Evolutionary conservation across 2,329 filamentous ascomycete species (phyloP).

Genomic region (Penicillium sp.): DNA sequence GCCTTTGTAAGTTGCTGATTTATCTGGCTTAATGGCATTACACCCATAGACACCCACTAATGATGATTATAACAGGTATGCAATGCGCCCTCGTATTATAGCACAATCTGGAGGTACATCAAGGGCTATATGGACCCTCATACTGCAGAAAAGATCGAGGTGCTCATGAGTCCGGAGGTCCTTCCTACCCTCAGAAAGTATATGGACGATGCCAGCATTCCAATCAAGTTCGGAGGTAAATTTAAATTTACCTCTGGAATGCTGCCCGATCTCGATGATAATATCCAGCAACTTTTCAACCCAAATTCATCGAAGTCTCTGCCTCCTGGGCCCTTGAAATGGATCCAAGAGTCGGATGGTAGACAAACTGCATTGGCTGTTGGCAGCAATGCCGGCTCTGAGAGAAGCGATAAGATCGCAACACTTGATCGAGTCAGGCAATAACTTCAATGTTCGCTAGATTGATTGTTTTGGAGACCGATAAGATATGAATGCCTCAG

Average conservation of each 20-base stretch:
- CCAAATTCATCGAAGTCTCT: slow-evolving; percentile 1
- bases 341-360: slow-evolving; percentile 14
- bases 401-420: slow-evolving; percentile 10
- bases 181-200: slow-evolving; percentile 14
- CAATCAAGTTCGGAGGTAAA: slow-evolving; percentile 20
- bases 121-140: not conserved
- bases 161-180: slow-evolving; percentile 18
- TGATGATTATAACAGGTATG: too few species aligned
- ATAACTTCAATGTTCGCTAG: not conserved
- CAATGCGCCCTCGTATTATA: too few species aligned
- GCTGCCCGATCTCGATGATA: slow-evolving; percentile 19
- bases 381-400: slow-evolving; percentile 14
- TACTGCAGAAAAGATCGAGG: slow-evolving; percentile 26
- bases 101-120: too few species aligned
- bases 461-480: not conserved
- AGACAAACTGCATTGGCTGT: slow-evolving; percentile 17
- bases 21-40: too few species aligned
- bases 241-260: slow-evolving; percentile 24
- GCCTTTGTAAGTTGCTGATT: too few species aligned
- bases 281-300: slow-evolving; percentile 9
- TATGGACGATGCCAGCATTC: slow-evolving; percentile 24
- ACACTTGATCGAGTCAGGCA: not conserved
- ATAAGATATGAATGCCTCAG: not conserved
- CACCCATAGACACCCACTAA: too few species aligned
- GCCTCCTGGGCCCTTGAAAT: slow-evolving; percentile 24